Conservation (phyloP, 2,329 filamentous ascomycete species). For the Escovopsis weberi region DNA sequence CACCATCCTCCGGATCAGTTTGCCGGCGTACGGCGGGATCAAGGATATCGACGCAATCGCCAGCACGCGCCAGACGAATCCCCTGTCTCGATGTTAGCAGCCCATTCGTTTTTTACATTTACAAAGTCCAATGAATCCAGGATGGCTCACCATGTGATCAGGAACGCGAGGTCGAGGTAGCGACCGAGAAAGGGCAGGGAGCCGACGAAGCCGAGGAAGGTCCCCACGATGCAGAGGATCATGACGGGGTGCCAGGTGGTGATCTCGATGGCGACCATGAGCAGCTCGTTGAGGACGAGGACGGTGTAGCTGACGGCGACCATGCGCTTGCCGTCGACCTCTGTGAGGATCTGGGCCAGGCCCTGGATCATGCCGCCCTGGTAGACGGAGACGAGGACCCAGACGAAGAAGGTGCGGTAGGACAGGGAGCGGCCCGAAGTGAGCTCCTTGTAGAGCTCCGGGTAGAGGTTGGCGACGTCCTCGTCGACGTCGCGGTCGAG, state of each 20-base stretch:
- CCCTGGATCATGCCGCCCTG: constrained; percentile 93
- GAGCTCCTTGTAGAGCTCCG: constrained; percentile 95
- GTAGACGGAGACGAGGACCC: constrained; percentile 90
- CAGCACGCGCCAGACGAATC: constrained; percentile 75
- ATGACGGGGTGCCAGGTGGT: constrained; percentile 95
- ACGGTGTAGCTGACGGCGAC: constrained; percentile 86
- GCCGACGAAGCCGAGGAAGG: constrained; percentile 63
- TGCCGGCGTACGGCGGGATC: constrained; percentile 75
- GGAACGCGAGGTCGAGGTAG: constrained; percentile 79
- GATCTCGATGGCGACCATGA: constrained; percentile 95
- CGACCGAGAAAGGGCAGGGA: constrained; percentile 72
- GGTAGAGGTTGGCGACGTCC: constrained; percentile 83
- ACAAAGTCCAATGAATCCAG: neutral
- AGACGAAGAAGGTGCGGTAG: constrained; percentile 91
- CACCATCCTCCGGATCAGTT: constrained; percentile 70
- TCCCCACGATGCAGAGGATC: constrained; percentile 73
- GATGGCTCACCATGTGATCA: constrained; percentile 49
- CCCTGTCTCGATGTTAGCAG: constrained; percentile 31
- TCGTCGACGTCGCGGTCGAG: constrained; percentile 94
- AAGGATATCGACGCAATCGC: constrained; percentile 70
- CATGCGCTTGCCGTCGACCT: constrained; percentile 60
- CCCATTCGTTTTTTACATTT: neutral
- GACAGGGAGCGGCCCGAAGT: constrained; percentile 74
- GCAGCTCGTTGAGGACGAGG: constrained; percentile 81
- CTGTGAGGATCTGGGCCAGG: constrained; percentile 76